Evolutionary conservation across 164 flowering plant genomes (phyloP).

Genomic region (Macadamia tetraphylla): DNA sequence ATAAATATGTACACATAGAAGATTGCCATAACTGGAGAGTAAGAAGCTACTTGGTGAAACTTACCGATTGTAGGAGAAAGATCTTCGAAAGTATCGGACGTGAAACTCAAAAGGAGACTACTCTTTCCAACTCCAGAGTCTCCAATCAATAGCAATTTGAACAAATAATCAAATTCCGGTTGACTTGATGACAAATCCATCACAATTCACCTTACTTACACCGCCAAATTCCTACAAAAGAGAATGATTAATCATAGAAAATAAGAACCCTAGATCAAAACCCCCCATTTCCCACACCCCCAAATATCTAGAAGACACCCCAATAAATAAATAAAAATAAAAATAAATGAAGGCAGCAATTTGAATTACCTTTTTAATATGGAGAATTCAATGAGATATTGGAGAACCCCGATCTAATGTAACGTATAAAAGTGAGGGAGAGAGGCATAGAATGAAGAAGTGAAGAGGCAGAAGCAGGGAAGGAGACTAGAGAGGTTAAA

Average conservation of each 20-base stretch:
- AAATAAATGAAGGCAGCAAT: neutral
- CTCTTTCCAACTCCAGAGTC: conserved; percentile 85
- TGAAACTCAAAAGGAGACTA: conserved; percentile 68
- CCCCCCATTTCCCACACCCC: neutral
- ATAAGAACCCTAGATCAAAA: neutral
- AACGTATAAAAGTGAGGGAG: neutral
- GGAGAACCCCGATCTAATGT: neutral
- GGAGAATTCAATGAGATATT: neutral
- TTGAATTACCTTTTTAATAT: neutral
- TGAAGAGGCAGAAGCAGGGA: no score
- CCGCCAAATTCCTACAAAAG: neutral
- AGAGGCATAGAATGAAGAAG: no score
- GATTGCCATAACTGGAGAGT: neutral
- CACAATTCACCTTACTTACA: conserved; percentile 1
- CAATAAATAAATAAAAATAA: neutral
- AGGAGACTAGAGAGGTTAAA: no score
- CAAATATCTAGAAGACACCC: no score
- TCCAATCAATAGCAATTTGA: conserved; percentile 69
- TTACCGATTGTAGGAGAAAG: conserved; percentile 75
- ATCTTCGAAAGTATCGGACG: conserved; percentile 60
- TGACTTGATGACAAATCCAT: conserved; percentile 27
- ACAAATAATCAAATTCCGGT: conserved; percentile 63
- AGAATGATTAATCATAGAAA: no score
- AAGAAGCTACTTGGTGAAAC: neutral
- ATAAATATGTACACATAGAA: neutral